These are phyloP conservation scores for Chaetomium olivaceum DNA, from an alignment of 2,329 filamentous ascomycete species.

Conservation along the genomic window DNA sequence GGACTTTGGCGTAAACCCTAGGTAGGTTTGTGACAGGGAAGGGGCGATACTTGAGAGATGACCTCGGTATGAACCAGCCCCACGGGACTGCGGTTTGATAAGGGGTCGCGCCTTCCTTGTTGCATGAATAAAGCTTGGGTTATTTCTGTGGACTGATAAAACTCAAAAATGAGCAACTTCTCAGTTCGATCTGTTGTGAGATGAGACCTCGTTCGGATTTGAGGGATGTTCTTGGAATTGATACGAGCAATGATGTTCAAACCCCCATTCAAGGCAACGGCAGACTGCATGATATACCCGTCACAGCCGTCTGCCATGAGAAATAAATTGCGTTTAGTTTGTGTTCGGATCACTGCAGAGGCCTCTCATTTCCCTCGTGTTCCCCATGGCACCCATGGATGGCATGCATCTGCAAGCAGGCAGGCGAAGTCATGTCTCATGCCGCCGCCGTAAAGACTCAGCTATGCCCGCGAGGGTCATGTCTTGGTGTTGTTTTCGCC, in stretches of 20 bases:
- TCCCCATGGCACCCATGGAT: background rate
- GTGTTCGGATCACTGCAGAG: constrained; percentile 19
- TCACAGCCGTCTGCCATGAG: constrained; percentile 7
- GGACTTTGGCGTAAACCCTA: background rate
- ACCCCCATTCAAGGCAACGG: constrained; percentile 5
- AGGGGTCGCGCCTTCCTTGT: background rate
- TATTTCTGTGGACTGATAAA: background rate
- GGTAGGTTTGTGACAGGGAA: background rate
- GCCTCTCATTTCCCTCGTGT: constrained; percentile 26
- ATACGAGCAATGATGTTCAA: background rate
- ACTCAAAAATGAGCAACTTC: background rate
- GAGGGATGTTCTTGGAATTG: background rate
- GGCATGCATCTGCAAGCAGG: background rate
- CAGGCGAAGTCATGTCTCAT: background rate
- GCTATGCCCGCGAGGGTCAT: background rate
- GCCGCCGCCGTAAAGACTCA: background rate
- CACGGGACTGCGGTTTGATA: background rate
- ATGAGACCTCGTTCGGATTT: background rate
- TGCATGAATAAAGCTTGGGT: background rate
- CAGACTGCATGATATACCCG: constrained; percentile 21
- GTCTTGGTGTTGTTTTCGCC: constrained; percentile 11
- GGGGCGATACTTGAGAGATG: background rate
- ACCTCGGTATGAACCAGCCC: background rate
- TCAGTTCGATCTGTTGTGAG: background rate
- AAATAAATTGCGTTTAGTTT: constrained; percentile 7